Evolutionary conservation across 2,329 filamentous ascomycete genomes (phyloP), one percentile per base, ranked within the genome.

Genomic region (Nannizziopsis arthrosporioides): DNA sequence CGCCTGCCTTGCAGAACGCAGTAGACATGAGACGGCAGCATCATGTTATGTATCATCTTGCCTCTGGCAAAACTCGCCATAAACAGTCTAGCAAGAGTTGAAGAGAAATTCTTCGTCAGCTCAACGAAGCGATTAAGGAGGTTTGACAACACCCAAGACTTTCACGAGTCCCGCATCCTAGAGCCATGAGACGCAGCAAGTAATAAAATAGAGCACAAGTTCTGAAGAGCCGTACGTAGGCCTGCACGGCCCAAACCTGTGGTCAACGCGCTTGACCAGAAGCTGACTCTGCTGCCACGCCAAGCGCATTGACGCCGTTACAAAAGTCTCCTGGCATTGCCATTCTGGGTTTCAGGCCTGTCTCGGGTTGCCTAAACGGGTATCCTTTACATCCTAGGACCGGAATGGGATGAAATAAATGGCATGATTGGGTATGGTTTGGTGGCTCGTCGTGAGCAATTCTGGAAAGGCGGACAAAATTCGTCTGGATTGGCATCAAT

Each of bases 271-370:
- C 34, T 15, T 15, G 34, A 12, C 34, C 12, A 12, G 34, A 3
- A 15, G 34, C 34, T 36, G 34, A 15, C 34, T 15, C 11, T 15
- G 7, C 22, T 27, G 31, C 6, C 19, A 32, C 35, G 43, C 43
- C 43, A 45, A 45, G 43, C 43, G 43, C 34, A 18, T 22, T 38
- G 43, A 35, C 14, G 35, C 17, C 14, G 43, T 45, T 45, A 45
- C 43, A 45, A 38, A n/a, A 27, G 43, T 12, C 4, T 42, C 19
- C 19, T 19, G 41, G 19, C 41, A 34, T 15, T 15, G 12, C 11
- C 19, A 27, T 32, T 44, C 5, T 3, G 30, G 31, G 42, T 45
- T 45, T 45, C 43, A 45, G 43, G 5, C 9, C 15, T 38, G 43
- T 45, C 43, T 45, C 43, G 35, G 12, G 11, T 19, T 32, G 30